These are phyloP conservation scores for Aegilops speltoides DNA, from an alignment of 176 grass and related monocot species.

Conservation along the genomic window DNA sequence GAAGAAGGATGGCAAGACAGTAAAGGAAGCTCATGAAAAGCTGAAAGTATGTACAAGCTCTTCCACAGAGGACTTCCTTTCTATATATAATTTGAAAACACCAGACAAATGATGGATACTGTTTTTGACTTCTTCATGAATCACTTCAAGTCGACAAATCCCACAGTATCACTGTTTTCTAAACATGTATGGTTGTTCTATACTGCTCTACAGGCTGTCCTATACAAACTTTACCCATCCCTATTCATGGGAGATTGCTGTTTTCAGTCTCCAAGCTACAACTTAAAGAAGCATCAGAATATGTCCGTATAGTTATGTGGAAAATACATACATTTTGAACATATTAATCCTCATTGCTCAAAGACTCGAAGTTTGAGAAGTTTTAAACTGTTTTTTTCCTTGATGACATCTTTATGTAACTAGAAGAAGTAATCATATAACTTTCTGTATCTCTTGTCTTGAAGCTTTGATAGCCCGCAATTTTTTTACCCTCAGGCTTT, in stretches of 20 bases:
- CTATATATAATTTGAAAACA: background rate
- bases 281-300: background rate
- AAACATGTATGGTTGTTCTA: background rate
- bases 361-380: background rate
- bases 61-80: constrained; percentile 3
- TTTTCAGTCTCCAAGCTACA: constrained; percentile 3
- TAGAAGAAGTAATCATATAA: background rate
- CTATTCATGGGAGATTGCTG: background rate
- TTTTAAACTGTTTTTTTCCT: constrained; percentile 14
- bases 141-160: background rate
- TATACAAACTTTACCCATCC: background rate
- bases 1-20: constrained; percentile 86
- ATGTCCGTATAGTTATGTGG: background rate
- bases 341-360: background rate
- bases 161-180: background rate
- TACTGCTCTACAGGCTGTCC: background rate
- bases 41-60: constrained; percentile 53
- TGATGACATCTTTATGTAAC: background rate
- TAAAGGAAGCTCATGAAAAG: constrained; percentile 93
- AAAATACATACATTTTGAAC: background rate
- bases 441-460: background rate
- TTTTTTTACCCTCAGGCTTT: background rate
- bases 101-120: background rate
- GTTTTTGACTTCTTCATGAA: constrained; percentile 9
- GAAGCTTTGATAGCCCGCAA: background rate